Evolutionary conservation across 2,329 filamentous ascomycete genomes (phyloP), one percentile per base, ranked within the genome.

Genomic region (Calycina herbarum): DNA sequence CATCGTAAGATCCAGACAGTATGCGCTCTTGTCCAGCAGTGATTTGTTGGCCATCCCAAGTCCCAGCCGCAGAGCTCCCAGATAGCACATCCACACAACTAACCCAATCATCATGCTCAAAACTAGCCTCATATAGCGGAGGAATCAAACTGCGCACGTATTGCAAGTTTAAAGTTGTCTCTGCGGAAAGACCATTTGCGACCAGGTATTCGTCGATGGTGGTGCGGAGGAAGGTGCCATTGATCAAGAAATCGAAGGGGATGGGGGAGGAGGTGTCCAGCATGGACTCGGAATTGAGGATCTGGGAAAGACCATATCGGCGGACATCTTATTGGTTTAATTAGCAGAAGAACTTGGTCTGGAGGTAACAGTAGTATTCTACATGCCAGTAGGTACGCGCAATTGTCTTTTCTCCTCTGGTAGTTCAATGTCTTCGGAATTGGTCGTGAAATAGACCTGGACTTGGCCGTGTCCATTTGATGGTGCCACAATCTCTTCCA

Each of bases 61-160:
- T 76, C 24, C 83, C 87, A 2, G 88, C 86, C 6, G 81, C 79
- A 1, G 91, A 90, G 13, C 84, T 87, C 15, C 79, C 78, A 0
- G 93, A 94, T 29, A 96, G 82, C 4, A 96, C 86, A 77, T 97
- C 93, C 31, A 98, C 88, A 31, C 87, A 86, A 76, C 92, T 92
- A 59, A 99, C 91, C 95, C 95, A 99, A 78, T 98, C 95, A 75
- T 99, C 94, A 77, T 99, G 94, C 80, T 97, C 90, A 77, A 97
- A 99, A 75, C 91, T 95, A 13, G 93, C 90, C 72, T 96, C 89
- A 77, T 95, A 94, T 42, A 91, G 84, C 20, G 95, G 95, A 7
- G 95, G 95, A 67, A 97, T 88, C 72, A 97, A 82, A 69, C 93
- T 95, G 73, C 93, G 90, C 42, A 97, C 93, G 79, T 98, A 99